Conservation (phyloP, 2,329 filamentous ascomycete species). For the Nakataea oryzae region DNA sequence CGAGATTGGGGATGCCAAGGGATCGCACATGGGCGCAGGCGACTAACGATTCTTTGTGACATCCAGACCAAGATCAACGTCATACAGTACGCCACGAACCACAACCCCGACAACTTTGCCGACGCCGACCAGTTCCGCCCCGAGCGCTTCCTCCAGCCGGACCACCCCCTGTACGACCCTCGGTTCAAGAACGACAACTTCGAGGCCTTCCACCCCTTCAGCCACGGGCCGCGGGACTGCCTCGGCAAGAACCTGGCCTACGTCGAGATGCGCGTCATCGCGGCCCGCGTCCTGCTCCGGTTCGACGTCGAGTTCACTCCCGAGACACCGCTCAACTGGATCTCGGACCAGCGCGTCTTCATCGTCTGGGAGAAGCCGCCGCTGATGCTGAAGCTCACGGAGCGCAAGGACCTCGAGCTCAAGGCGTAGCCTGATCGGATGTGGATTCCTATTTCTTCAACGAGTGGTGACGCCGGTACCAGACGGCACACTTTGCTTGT, state of each 20-base stretch:
- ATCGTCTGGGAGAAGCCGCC: constrained; percentile 20
- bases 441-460: no score
- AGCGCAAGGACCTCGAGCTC: background rate
- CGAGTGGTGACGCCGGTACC: no score
- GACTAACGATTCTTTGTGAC: no score
- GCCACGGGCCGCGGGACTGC: background rate
- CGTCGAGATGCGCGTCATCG: constrained; percentile 28
- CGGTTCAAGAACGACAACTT: background rate
- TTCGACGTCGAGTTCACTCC: constrained; percentile 17
- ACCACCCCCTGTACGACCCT: background rate
- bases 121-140: background rate
- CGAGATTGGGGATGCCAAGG: background rate
- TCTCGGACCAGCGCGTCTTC: constrained; percentile 18
- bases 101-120: background rate
- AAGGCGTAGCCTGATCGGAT: no score
- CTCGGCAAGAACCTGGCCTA: constrained; percentile 20
- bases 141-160: background rate
- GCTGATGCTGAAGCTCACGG: constrained; percentile 5
- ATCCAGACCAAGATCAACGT: background rate
- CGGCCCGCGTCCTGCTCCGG: constrained; percentile 26
- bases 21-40: background rate
- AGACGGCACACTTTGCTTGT: no score
- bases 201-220: background rate
- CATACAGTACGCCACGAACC: background rate
- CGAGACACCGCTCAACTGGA: constrained; percentile 15